Base-by-base conservation (phyloP, 73 alveolate species). In the Paramecium sonneborni region DNA sequence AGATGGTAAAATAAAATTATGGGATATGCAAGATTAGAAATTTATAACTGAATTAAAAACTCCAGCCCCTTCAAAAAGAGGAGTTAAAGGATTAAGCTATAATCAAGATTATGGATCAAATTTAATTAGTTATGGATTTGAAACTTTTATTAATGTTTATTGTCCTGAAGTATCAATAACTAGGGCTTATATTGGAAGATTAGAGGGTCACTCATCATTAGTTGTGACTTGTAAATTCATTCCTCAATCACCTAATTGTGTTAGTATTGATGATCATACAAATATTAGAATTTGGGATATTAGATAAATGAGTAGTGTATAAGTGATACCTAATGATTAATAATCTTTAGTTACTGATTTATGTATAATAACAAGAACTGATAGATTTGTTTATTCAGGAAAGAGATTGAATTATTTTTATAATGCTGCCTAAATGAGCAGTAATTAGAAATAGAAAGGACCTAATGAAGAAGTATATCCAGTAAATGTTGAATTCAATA, bases 271-370 rank as follows among this genome's bases (percentile, higher is more conserved):
- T 90, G 99, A 97, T 84, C 97, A 95, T 76, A 94, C 95, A 1
- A 97, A 97, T 93, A 96, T 95, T 37, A 94, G 99, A 94, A 93
- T 97, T 12, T 97, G 99, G 99, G 99, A 97, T 93, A 95, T 97
- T 11, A 76, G 97, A 70, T 82, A 93, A 14, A 93, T 95, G 89
- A 89, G 93, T 37, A 94, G 98, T 85, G 93, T 97, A 15, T 96
- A 97, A 86, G 95, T 96, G 6, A 95, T 97, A 21, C 94, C 97
- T 0, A 98, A 97, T 62, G 93, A 76, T 57, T 62, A 56, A 35
- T 15, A 24, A 34, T 86, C 86, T 1, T 11, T 86, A 14, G 85
- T 86, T 20, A 86, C 93, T 6, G 93, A 86, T 86, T 43, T 86
- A 38, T 86, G 93, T 52, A 62, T 86, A 39, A 57, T 86, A 24